Conservation (phyloP, 768 basidiomycete species). For the Trametes meyenii region DNA sequence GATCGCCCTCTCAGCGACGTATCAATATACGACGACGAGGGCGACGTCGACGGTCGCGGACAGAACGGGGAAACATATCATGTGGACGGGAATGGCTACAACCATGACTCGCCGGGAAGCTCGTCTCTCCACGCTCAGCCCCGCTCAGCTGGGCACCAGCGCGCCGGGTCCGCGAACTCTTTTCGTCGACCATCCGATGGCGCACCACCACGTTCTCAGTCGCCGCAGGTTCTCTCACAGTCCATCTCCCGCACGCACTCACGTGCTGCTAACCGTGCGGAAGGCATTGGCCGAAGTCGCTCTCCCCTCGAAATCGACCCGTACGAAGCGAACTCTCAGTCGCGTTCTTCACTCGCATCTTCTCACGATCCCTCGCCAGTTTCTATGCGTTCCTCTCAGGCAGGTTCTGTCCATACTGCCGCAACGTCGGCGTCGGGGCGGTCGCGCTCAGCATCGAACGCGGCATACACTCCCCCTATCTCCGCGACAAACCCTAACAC, state of each 20-base stretch:
- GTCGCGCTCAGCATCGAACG: constrained; percentile 60
- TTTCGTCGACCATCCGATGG: constrained; percentile 19
- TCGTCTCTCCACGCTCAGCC: constrained; percentile 15
- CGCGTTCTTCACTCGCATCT: constrained; percentile 34
- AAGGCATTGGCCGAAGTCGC: constrained; percentile 20
- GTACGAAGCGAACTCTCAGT: constrained; percentile 27
- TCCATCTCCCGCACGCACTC: constrained; percentile 29
- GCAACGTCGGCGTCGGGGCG: constrained; percentile 39
- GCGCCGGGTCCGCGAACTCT: constrained; percentile 23
- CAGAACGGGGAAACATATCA: constrained; percentile 10
- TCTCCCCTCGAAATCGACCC: constrained; percentile 31
- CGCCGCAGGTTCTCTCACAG: constrained; percentile 23
- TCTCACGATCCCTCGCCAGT: constrained; percentile 29
- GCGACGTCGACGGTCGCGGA: constrained; percentile 4
- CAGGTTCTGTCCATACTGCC: constrained; percentile 51
- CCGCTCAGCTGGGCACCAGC: constrained; percentile 18
- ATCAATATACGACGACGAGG: constrained; percentile 52
- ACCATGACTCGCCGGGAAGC: constrained; percentile 19
- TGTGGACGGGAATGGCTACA: constrained; percentile 22
- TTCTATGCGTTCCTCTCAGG: constrained; percentile 44
- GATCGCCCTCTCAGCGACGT: constrained; percentile 57
- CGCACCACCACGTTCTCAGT: constrained; percentile 12
- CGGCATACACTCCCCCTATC: constrained; percentile 68
- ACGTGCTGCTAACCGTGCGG: constrained; percentile 16
- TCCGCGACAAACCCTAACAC: constrained; percentile 78